Evolutionary conservation across 2,329 filamentous ascomycete species (phyloP), one percentile per base, ranked within the genome.

Genomic region (Beauveria caledonica): DNA sequence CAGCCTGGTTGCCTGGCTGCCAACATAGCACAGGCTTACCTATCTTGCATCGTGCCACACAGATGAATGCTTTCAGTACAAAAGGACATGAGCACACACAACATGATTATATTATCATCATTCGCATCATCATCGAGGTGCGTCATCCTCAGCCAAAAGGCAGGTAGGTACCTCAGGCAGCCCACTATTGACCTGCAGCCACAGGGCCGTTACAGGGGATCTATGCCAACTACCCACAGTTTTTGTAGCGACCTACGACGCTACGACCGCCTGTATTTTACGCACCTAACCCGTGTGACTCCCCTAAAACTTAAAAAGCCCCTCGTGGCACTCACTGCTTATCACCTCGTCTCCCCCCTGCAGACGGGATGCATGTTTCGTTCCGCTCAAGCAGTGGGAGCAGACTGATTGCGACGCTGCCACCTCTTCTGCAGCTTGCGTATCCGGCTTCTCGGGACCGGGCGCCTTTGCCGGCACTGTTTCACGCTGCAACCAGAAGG

Each of bases 361-460:
- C 29, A 23, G 19, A 13, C n/a, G 42, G 5, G 49, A n/a, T 53
- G 50, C 21, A 51, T 27, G 27, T 21, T 51, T 17, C 7, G 5
- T 51, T 51, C 15, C 10, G 27, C 49, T n/a, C 27, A 36, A 51
- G 49, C n/a, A 39, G 25, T 27, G 25, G 7, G 25, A 27, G 33
- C 33, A 25, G 19, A 13, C 23, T 15, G n/a, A 15, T 9, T 48
- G 15, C 29, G 21, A 58, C 44, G 33, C 44, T 49, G 39, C 17
- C 40, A 17, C 10, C 23, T 23, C 17, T 55, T 55, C 51, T 55
- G 58, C 33, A 23, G n/a, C 17, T n/a, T 60, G 51, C 58, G 58
- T 60, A 60, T 60, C 58, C 58, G 58, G 58, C n/a, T 60, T 60
- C 19, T 45, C 50, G 51, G 58, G 44, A 53, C 45, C 51, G 51